Evolutionary conservation across 2,329 filamentous ascomycete genomes (phyloP).

Genomic region (Phaeosphaeria sp.): DNA sequence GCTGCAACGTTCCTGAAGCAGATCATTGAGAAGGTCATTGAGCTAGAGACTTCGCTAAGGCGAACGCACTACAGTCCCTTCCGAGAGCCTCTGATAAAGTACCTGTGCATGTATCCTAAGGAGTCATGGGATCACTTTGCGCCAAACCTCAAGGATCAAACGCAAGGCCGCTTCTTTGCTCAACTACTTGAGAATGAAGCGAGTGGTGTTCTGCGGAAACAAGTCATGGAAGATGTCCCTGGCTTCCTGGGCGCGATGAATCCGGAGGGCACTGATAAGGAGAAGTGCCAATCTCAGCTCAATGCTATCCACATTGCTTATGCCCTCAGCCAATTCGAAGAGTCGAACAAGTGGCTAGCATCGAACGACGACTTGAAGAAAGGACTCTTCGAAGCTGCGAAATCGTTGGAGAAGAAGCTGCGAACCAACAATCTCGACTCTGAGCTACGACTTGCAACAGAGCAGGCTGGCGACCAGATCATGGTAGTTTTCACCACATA

Average conservation of each 20-base stretch:
- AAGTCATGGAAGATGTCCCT: slow-evolving; percentile 75
- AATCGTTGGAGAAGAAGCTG: slow-evolving; percentile 78
- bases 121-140: slow-evolving; percentile 85
- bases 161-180: slow-evolving; percentile 88
- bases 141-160: slow-evolving; percentile 80
- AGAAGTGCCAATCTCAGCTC: slow-evolving; percentile 78
- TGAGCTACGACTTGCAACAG: slow-evolving; percentile 79
- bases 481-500: slow-evolving; percentile 86
- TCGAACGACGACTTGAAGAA: slow-evolving; percentile 64
- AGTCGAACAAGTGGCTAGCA: slow-evolving; percentile 71
- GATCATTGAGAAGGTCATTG: slow-evolving; percentile 87
- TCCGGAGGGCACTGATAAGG: slow-evolving; percentile 67
- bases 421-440: slow-evolving; percentile 72
- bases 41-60: slow-evolving; percentile 83
- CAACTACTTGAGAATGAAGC: slow-evolving; percentile 81
- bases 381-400: slow-evolving; percentile 69
- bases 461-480: slow-evolving; percentile 87
- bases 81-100: slow-evolving; percentile 86
- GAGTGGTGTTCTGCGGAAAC: slow-evolving; percentile 76
- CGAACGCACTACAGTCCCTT: slow-evolving; percentile 92
- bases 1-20: slow-evolving; percentile 91
- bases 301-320: slow-evolving; percentile 88
- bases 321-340: slow-evolving; percentile 73
- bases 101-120: slow-evolving; percentile 89
- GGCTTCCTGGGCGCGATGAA: slow-evolving; percentile 72